Base-by-base conservation (phyloP, 352 stramenopile genomes). In the Bremia lactucae region DNA sequence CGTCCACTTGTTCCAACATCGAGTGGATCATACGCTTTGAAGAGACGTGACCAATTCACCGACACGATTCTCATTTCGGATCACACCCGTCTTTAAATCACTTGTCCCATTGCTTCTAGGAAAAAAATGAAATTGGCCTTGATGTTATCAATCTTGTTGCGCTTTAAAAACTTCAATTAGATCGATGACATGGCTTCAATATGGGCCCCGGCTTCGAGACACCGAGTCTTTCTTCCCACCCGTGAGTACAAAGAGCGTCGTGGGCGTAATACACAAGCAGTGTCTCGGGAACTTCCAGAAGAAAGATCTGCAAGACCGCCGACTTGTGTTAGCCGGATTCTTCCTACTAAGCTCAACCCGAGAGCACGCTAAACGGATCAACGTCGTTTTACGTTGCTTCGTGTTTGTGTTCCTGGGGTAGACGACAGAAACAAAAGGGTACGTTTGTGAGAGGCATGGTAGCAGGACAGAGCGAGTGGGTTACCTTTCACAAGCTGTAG, bases 261-360 rank as follows among this genome's bases (percentile, higher is more conserved):
- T 53, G 19, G 78, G 71, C 24, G 82, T 92, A 49, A 96, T n/a
- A 94, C 28, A 96, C 52, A 70, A 96, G 93, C 25, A 95, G 65
- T 18, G 86, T 96, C 62, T 96, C 85, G 2, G 87, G 75, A 64
- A 96, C 95, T 68, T 96, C 87, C 26, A 94, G 61, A 52, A 96
- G 48, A 46, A 92, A 96, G 53, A 95, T 85, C 68, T 96, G 85
- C 31, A 95, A 43, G 49, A 89, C 75, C 11, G 76, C 69, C 26
- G 83, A 94, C 66, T 94, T 95, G 52, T 77, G 80, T 49, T 95
- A 95, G 19, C 78, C 79, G 6, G 78, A 89, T 42, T 90, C 78
- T 38, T 95, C 80, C 35, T 72, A 62, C 40, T 94, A 76, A 35
- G 78, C 70, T 41, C 82, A 79, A 13, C 81, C 81, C 2, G 81